Conservation (phyloP, 148 eudicot species). For the Gaultheria prostrata region DNA sequence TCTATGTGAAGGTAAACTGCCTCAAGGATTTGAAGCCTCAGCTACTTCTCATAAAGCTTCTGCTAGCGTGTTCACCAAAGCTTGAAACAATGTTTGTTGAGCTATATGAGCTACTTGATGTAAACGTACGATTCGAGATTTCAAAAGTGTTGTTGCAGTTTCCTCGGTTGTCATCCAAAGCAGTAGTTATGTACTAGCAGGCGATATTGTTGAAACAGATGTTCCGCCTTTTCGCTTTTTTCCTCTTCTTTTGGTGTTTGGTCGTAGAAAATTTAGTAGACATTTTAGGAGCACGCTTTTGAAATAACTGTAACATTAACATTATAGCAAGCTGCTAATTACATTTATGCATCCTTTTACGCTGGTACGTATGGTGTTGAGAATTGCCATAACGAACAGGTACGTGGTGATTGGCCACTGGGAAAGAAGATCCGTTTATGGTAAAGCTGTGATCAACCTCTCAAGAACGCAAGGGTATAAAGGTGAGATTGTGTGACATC, state of each 20-base stretch:
- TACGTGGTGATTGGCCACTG: too few relatives aligned
- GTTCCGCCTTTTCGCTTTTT: not conserved
- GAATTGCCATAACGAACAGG: too few relatives aligned
- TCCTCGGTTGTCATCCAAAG: conserved; percentile 4
- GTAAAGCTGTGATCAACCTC: too few relatives aligned
- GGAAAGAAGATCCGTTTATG: too few relatives aligned
- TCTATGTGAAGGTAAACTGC: not conserved
- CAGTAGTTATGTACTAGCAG: not conserved
- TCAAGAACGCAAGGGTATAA: too few relatives aligned
- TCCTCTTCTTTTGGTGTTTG: not conserved
- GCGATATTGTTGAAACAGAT: not conserved
- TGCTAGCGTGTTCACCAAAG: not conserved
- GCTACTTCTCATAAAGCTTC: not conserved
- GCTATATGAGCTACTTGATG: not conserved
- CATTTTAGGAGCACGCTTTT: too few relatives aligned
- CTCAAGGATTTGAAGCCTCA: not conserved
- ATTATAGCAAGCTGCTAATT: too few relatives aligned
- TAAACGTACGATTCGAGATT: not conserved
- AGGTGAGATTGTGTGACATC: too few relatives aligned
- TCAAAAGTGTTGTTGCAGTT: not conserved
- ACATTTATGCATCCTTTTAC: too few relatives aligned
- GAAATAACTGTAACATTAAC: too few relatives aligned
- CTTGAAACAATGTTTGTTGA: not conserved
- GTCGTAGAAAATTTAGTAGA: not conserved
- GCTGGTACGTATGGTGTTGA: not conserved